Percentiles rank a stretch among this genome's conserved stretches.
Evolutionary conservation across 2,329 filamentous ascomycete genomes (phyloP).

Genomic region (Cordyceps sp.): DNA sequence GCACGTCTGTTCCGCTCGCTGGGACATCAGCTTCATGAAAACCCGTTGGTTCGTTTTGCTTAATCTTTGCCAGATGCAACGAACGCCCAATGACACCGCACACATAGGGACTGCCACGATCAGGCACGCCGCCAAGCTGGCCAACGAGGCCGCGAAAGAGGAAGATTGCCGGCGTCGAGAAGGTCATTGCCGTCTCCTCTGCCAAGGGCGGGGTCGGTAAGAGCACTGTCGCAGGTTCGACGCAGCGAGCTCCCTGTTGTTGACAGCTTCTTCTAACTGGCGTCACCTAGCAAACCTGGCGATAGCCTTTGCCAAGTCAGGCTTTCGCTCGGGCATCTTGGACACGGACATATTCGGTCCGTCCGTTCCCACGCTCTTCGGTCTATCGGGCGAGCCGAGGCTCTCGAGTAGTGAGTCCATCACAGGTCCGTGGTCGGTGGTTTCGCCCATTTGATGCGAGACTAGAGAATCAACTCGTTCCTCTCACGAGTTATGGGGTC

Average conservation of each 20-base stretch:
- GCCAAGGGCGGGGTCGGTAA: slow-evolving; percentile 98
- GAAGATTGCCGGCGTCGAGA: slow-evolving; percentile 68
- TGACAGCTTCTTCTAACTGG: background rate
- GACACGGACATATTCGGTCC: slow-evolving; percentile 97
- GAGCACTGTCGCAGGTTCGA: slow-evolving; percentile 69
- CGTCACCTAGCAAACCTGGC: slow-evolving; percentile 54
- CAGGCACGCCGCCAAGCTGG: slow-evolving; percentile 37
- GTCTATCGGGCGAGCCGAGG: slow-evolving; percentile 63
- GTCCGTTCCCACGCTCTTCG: slow-evolving; percentile 78
- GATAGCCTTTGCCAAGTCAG: slow-evolving; percentile 67
- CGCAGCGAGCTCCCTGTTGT: background rate
- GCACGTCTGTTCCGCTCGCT: slow-evolving; percentile 18
- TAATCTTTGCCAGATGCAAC: background rate
- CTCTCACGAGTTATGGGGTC: slow-evolving; percentile 84
- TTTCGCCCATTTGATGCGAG: slow-evolving; percentile 2
- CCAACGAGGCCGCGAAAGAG: slow-evolving; percentile 67
- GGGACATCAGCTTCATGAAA: slow-evolving; percentile 48
- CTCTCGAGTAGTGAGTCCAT: slow-evolving; percentile 48
- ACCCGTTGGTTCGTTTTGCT: slow-evolving; percentile 52
- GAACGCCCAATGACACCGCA: background rate
- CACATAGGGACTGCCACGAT: slow-evolving; percentile 63
- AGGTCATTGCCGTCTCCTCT: slow-evolving; percentile 91
- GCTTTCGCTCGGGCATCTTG: slow-evolving; percentile 70
- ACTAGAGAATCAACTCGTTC: slow-evolving; percentile 63
- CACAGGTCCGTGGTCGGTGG: background rate